Evolutionary conservation across 1,284 basidiomycete genomes (phyloP), one percentile per base, ranked within the genome.

Genomic region (Apiotrichum veenhuisii): DNA sequence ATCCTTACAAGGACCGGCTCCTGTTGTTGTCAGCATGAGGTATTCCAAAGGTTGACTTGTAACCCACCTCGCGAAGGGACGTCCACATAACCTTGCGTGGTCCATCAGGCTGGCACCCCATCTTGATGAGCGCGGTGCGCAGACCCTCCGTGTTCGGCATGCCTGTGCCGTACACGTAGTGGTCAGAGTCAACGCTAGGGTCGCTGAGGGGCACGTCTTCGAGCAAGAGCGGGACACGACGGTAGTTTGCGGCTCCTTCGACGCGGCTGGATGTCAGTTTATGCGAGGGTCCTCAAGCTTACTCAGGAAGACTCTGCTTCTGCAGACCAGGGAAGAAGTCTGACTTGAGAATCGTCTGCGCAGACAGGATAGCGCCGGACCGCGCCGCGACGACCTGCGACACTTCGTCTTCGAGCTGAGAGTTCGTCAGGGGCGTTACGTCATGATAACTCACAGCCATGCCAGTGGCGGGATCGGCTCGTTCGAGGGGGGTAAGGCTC

Each of bases 301-400:
- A 92, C 87, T 96, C 94, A 0, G 91, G 89, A 5, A 98, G 79
- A 14, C 89, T 89, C 86, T 95, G 91, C 79, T 96, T 96, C 77
- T 97, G 94, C 48, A 97, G 73, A 64, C 91, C 91, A 2, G 85
- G 86, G 82, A 98, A 98, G 80, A 97, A 94, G 76, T 98, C 94
- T 55, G 90, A 94, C 80, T 99, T 99, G 70, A 98, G 81, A 68
- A 98, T 97, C 1, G 75, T 75, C 47, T 76, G 74, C 0, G 69
- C 73, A 3, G 91, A 95, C 1, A 98, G 78, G 59, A 98, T 90
- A 57, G 82, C 86, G 8, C 96, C 96, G 7, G 84, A 84, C 50
- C 96, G 85, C 67, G 88, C 89, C 26, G 85, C 82, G 17, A 99
- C 94, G 15, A 94, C 83, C 58, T 86, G 82, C 14, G 85, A 84